Conservation (phyloP, 2,329 filamentous ascomycete species). For the Curvularia spicifera region DNA sequence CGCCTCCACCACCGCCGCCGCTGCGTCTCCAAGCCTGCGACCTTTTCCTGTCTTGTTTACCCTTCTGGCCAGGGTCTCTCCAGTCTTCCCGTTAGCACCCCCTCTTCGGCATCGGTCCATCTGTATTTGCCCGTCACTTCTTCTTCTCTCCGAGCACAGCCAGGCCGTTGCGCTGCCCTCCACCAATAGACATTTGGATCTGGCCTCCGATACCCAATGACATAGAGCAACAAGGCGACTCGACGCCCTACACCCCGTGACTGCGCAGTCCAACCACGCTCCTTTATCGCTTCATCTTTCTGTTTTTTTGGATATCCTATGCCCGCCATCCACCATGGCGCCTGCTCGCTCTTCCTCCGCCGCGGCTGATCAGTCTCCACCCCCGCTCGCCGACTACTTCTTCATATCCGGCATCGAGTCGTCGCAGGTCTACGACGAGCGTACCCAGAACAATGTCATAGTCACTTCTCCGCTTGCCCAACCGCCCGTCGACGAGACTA, state of each 20-base stretch:
- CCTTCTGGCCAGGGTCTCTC: constrained; percentile 27
- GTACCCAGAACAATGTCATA: constrained; percentile 41
- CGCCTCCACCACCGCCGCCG: background rate
- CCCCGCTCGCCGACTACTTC: constrained; percentile 70
- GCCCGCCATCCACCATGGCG: constrained; percentile 43
- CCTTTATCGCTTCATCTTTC: constrained; percentile 29
- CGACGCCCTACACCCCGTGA: constrained; percentile 35
- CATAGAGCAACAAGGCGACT: constrained; percentile 37
- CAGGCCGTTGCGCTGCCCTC: constrained; percentile 27
- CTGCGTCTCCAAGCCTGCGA: background rate
- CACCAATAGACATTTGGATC: constrained; percentile 42
- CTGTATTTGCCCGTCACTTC: constrained; percentile 33
- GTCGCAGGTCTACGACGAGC: constrained; percentile 58
- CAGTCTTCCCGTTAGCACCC: constrained; percentile 18
- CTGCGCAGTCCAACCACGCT: constrained; percentile 32
- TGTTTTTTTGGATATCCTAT: constrained; percentile 42
- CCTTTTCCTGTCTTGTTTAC: constrained; percentile 16
- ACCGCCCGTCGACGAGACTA: constrained; percentile 60
- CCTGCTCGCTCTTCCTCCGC: constrained; percentile 49
- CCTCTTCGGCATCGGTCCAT: constrained; percentile 30
- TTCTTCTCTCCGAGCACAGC: constrained; percentile 17
- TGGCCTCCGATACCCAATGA: constrained; percentile 46
- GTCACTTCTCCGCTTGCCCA: constrained; percentile 40
- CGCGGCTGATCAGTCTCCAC: constrained; percentile 53
- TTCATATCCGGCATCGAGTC: constrained; percentile 66